These are phyloP conservation scores for Xerocomellus chrysenteron DNA, from an alignment of 768 basidiomycete genomes.

Conservation along the genomic window DNA sequence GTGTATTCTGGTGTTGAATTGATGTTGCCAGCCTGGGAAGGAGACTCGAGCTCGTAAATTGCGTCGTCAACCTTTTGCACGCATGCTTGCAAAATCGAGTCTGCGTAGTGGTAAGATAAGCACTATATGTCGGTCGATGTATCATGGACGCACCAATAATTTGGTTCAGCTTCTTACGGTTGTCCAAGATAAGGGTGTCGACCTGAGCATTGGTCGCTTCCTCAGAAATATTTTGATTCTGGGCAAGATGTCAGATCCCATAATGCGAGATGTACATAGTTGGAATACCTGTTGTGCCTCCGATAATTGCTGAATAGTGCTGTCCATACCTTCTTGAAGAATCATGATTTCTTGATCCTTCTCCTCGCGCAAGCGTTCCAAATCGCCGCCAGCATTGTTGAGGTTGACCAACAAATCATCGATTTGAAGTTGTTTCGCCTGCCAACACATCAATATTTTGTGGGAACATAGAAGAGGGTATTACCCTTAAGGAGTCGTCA, in stretches of 20 bases:
- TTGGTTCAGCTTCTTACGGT: conserved; percentile 95
- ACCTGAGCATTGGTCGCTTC: conserved; percentile 96
- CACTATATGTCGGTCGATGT: background rate
- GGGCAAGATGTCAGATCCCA: conserved; percentile 6
- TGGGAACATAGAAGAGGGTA: conserved; percentile 19
- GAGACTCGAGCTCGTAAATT: conserved; percentile 97
- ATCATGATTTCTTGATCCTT: conserved; percentile 97
- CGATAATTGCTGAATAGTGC: conserved; percentile 81
- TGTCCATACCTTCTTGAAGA: conserved; percentile 93
- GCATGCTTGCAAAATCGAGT: conserved; percentile 95
- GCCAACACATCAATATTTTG: conserved; percentile 16
- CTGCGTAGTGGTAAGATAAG: conserved; percentile 40
- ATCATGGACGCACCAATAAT: conserved; percentile 71
- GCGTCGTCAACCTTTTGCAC: conserved; percentile 96
- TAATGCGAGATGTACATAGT: background rate
- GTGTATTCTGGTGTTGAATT: conserved; percentile 99
- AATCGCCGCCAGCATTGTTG: conserved; percentile 67
- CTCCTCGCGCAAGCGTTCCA: conserved; percentile 86
- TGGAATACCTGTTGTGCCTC: conserved; percentile 79
- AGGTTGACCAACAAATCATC: conserved; percentile 87
- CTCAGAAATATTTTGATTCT: conserved; percentile 84
- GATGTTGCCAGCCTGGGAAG: conserved; percentile 89
- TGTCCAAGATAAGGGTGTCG: conserved; percentile 93
- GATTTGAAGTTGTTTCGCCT: conserved; percentile 96
- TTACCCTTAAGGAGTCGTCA: conserved; percentile 90